Conservation (phyloP, 2,329 filamentous ascomycete species). For the Epichloe festucae region DNA sequence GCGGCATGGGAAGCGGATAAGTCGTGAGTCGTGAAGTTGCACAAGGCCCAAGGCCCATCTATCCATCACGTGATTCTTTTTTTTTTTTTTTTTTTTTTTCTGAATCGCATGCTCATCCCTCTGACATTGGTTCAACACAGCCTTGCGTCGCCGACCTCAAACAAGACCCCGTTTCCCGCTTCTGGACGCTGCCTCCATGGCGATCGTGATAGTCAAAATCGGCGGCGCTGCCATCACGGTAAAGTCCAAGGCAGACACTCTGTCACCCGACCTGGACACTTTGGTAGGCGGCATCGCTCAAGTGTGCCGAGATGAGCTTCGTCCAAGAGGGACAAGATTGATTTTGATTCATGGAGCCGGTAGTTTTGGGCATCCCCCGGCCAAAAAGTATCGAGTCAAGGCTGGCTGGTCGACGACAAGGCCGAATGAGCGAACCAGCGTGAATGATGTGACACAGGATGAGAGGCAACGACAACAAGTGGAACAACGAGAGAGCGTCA, state of each 20-base stretch:
- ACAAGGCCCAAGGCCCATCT: no score
- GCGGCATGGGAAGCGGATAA: no score
- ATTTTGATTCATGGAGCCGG: slow-evolving; percentile 3
- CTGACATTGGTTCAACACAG: not conserved
- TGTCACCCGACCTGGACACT: not conserved
- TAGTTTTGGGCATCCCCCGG: slow-evolving; percentile 4
- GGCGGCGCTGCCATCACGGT: slow-evolving; percentile 4
- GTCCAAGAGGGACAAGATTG: not conserved
- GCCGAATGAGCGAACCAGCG: not conserved
- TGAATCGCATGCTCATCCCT: not conserved
- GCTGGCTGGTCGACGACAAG: not conserved
- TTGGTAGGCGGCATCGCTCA: not conserved
- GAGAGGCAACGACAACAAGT: not conserved
- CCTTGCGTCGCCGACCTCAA: no score
- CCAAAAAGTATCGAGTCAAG: slow-evolving; percentile 1
- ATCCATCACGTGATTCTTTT: no score
- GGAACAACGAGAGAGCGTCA: not conserved
- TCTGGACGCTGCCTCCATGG: not conserved
- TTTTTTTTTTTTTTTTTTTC: no score
- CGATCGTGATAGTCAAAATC: slow-evolving; percentile 1
- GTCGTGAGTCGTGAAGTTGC: no score
- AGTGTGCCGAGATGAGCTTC: not conserved
- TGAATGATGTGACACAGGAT: not conserved
- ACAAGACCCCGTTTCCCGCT: no score
- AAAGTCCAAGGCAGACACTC: not conserved